Conservation (phyloP, 2,329 filamentous ascomycete genomes). For the Xylaria digitata region DNA sequence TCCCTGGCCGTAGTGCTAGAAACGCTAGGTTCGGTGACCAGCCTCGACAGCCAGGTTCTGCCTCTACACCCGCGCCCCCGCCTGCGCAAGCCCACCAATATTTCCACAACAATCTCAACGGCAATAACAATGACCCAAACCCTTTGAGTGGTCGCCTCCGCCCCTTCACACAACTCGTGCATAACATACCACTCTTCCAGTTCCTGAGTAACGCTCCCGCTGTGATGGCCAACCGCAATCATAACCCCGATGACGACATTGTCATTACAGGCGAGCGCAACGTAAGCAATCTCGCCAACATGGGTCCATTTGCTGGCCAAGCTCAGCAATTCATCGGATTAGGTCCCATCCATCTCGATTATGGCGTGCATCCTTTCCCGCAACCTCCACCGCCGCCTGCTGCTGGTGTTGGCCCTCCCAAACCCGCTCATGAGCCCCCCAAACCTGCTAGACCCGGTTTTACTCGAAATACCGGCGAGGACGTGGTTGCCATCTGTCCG, state of each 20-base stretch:
- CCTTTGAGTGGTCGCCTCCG: constrained; percentile 18
- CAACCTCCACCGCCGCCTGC: constrained; percentile 1
- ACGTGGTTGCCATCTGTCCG: constrained; percentile 82
- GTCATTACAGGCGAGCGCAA: constrained; percentile 44
- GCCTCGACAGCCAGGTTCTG: constrained; percentile 14
- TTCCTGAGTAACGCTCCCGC: constrained; percentile 24
- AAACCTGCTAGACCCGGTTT: constrained; percentile 79
- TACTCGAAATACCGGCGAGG: constrained; percentile 78
- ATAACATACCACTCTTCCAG: constrained; percentile 42
- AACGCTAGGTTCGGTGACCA: constrained; percentile 25
- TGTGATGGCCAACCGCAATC: constrained; percentile 33
- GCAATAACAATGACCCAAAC: background rate
- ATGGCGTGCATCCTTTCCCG: constrained; percentile 41
- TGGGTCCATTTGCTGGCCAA: constrained; percentile 5
- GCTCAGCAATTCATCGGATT: constrained; percentile 20
- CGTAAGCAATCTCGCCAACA: constrained; percentile 24
- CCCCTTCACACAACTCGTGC: constrained; percentile 35
- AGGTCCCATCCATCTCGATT: constrained; percentile 45
- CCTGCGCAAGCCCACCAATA: constrained; percentile 15
- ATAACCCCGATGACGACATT: constrained; percentile 43
- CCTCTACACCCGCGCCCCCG: background rate
- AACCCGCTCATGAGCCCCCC: constrained; percentile 71
- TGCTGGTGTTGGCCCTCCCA: constrained; percentile 47
- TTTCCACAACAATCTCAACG: constrained; percentile 3
- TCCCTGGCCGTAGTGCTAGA: constrained; percentile 25